These are phyloP conservation scores for Drechslerella coelobrocha DNA, from an alignment of 2,329 filamentous ascomycete genomes.

Conservation along the genomic window DNA sequence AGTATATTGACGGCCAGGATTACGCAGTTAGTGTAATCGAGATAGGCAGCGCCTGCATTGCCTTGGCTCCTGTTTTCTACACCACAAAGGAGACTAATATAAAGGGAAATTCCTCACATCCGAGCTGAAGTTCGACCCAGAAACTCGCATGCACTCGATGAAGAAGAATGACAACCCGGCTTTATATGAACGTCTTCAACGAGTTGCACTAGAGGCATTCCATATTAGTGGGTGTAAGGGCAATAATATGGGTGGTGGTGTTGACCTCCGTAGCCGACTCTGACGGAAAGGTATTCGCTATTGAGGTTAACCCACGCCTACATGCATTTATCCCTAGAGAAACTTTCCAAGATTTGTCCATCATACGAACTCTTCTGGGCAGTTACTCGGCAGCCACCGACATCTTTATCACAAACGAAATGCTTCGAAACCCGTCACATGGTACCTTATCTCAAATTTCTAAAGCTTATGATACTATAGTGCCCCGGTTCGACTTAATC, in stretches of 20 bases:
- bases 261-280: conserved; percentile 52
- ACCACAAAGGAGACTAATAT: conserved; percentile 3
- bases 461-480: neutral
- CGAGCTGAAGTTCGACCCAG: conserved; percentile 53
- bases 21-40: conserved; percentile 52
- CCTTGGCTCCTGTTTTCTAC: conserved; percentile 47
- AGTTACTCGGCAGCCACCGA: conserved; percentile 52
- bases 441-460: conserved; percentile 23
- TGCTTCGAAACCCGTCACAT: conserved; percentile 37
- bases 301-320: conserved; percentile 54
- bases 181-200: conserved; percentile 52
- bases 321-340: conserved; percentile 50
- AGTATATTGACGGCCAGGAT: conserved; percentile 53
- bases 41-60: conserved; percentile 50
- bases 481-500: conserved; percentile 1
- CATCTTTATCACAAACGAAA: conserved; percentile 53
- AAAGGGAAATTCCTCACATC: conserved; percentile 51
- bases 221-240: conserved; percentile 48
- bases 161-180: conserved; percentile 45
- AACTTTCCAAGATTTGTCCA: conserved; percentile 48
- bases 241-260: conserved; percentile 52
- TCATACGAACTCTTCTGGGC: conserved; percentile 51
- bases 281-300: conserved; percentile 51
- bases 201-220: conserved; percentile 52
- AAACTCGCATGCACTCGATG: conserved; percentile 50